Percentiles rank a stretch among this genome's conserved stretches.
phyloP scores from a whole-genome alignment of 2,329 filamentous ascomycete genomes.

The Atkinsonella hypoxylon region DNA sequence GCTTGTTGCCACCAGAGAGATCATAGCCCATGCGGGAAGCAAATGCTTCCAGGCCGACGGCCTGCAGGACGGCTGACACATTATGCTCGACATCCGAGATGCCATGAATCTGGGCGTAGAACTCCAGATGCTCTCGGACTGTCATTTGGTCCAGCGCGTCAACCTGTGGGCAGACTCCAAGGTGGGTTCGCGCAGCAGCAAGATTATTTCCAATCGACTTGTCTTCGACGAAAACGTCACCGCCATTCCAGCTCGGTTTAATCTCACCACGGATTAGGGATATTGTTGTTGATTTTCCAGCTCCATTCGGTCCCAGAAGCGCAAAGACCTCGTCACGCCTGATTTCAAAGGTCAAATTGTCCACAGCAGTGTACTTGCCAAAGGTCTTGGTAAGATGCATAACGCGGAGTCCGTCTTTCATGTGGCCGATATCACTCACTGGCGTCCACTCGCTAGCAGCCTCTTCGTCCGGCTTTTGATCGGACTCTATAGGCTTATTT shows the following conservation, averaged over 20 bases:
- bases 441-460: slow-evolving; percentile 52
- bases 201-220: slow-evolving; percentile 62
- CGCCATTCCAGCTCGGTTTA: slow-evolving; percentile 55
- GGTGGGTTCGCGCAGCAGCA: slow-evolving; percentile 57
- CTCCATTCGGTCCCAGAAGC: slow-evolving; percentile 79
- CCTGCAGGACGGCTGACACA: slow-evolving; percentile 63
- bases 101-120: slow-evolving; percentile 78
- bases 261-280: slow-evolving; percentile 83
- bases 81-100: slow-evolving; percentile 66
- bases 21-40: slow-evolving; percentile 62
- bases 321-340: slow-evolving; percentile 75
- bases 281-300: slow-evolving; percentile 84
- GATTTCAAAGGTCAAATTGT: slow-evolving; percentile 78
- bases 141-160: slow-evolving; percentile 88
- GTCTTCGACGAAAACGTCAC: slow-evolving; percentile 71
- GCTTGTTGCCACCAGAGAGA: slow-evolving; percentile 81
- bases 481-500: slow-evolving; percentile 16
- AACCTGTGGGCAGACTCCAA: slow-evolving; percentile 87
- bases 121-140: slow-evolving; percentile 70
- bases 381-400: slow-evolving; percentile 73
- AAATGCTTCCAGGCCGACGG: slow-evolving; percentile 66
- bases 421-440: slow-evolving; percentile 31
- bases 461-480: slow-evolving; percentile 40
- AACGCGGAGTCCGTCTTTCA: slow-evolving; percentile 60
- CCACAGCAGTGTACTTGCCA: slow-evolving; percentile 64